Evolutionary conservation across 371 early-diverging fungal genomes (phyloP).

Genomic region (Parasitella parasitica): DNA sequence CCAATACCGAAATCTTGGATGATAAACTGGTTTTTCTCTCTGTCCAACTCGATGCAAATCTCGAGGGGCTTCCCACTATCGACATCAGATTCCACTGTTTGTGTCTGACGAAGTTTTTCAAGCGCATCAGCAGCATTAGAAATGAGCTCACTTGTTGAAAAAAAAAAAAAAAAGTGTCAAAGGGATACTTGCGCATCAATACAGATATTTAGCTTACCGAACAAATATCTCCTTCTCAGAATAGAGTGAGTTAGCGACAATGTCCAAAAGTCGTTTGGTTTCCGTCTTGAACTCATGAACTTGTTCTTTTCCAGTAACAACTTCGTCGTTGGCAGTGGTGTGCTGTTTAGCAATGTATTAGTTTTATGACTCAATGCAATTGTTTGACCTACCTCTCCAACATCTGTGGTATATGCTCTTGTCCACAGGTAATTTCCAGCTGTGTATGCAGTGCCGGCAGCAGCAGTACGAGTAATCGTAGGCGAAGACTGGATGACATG

Average conservation of each 20-base stretch:
- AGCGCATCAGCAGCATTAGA: slow-evolving; percentile 99
- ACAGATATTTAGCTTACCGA: slow-evolving; percentile 46
- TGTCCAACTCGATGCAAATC: slow-evolving; percentile 77
- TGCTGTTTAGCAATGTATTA: background rate
- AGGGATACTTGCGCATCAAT: background rate
- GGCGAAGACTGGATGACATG: slow-evolving; percentile 6
- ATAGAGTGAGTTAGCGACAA: slow-evolving; percentile 86
- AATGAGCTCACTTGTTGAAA: slow-evolving; percentile 85
- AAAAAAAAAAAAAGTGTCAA: background rate
- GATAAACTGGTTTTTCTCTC: slow-evolving; percentile 73
- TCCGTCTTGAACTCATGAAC: slow-evolving; percentile 81
- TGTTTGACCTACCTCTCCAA: background rate
- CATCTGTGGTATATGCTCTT: slow-evolving; percentile 10
- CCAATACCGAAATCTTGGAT: slow-evolving; percentile 98
- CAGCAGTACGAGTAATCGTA: background rate
- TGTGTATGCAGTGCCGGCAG: slow-evolving; percentile 3
- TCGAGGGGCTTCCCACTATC: slow-evolving; percentile 71
- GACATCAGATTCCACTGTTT: slow-evolving; percentile 59
- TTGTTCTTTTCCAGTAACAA: slow-evolving; percentile 42
- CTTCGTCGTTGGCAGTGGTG: slow-evolving; percentile 18
- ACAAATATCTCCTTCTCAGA: slow-evolving; percentile 87
- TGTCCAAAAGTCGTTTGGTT: slow-evolving; percentile 80
- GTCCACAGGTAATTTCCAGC: background rate
- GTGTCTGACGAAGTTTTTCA: slow-evolving; percentile 91
- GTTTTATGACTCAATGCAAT: background rate